Evolutionary conservation across 805 yeast species (phyloP).

Genomic region (Ogataea salicorniae): DNA sequence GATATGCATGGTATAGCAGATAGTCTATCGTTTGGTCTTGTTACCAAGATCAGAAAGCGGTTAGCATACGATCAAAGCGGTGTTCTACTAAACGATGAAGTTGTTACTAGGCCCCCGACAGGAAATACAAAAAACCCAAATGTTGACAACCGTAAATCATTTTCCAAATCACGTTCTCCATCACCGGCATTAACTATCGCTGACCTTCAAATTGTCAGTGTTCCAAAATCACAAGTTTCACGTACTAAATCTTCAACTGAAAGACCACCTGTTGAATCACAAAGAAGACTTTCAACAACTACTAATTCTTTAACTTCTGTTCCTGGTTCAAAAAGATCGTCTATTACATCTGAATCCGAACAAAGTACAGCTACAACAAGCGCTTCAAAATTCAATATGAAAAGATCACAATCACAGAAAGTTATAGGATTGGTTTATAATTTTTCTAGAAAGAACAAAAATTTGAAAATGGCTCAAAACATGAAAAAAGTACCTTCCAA

Average conservation of each 20-base stretch:
- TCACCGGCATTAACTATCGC: background rate
- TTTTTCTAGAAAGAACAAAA: background rate
- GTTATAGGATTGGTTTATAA: background rate
- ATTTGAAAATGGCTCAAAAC: background rate
- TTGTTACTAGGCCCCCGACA: background rate
- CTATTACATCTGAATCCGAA: background rate
- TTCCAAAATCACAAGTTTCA: too few relatives aligned
- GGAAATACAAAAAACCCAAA: background rate
- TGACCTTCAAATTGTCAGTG: too few relatives aligned
- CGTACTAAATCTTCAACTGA: too few relatives aligned
- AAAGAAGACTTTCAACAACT: too few relatives aligned
- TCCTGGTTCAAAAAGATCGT: background rate
- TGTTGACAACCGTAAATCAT: background rate
- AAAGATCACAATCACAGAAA: constrained; percentile 1
- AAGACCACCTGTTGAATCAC: too few relatives aligned
- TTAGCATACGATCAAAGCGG: constrained; percentile 10
- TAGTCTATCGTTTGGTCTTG: constrained; percentile 15
- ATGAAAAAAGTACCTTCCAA: background rate
- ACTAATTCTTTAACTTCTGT: too few relatives aligned
- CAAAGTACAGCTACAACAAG: background rate
- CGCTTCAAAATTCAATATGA: background rate
- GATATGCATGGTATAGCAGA: constrained; percentile 10
- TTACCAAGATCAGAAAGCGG: constrained; percentile 11
- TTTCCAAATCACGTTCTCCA: background rate
- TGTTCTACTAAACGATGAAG: constrained; percentile 10